A percentile compares a stretch with the other conserved stretches of the same genome.
Evolutionary conservation across 2,329 filamentous ascomycete genomes (phyloP).

Genomic region (Verticillium dahliae): DNA sequence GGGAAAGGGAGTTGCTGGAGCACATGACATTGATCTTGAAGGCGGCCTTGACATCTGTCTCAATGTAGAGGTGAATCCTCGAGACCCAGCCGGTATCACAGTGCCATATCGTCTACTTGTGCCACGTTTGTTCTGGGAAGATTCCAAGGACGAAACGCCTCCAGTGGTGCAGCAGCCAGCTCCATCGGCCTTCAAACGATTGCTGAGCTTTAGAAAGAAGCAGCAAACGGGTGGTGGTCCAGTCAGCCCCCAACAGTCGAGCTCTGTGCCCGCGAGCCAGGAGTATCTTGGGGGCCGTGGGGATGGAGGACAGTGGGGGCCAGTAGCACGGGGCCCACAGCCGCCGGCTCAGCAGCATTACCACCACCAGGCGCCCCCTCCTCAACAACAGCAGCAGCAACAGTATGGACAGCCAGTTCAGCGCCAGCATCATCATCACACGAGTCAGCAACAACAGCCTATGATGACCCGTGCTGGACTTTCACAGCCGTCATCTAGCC

Average conservation of each 20-base stretch:
- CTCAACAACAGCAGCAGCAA: neutral
- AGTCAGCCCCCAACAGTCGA: neutral
- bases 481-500: neutral
- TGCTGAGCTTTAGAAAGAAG: slow-evolving; percentile 38
- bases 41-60: slow-evolving; percentile 80
- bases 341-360: neutral
- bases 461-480: neutral
- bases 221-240: slow-evolving; percentile 1
- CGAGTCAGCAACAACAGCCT: neutral
- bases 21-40: slow-evolving; percentile 65
- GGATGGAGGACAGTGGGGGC: neutral
- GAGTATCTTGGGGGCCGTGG: neutral
- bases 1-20: slow-evolving; percentile 37
- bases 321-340: neutral
- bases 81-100: slow-evolving; percentile 83
- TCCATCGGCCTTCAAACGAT: slow-evolving; percentile 33
- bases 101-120: slow-evolving; percentile 81
- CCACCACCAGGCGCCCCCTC: neutral
- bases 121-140: slow-evolving; percentile 61
- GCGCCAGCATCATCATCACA: neutral
- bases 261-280: neutral
- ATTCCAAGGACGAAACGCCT: slow-evolving; percentile 17
- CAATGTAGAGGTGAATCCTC: slow-evolving; percentile 81
- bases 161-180: slow-evolving; percentile 13
- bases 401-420: neutral